Evolutionary conservation across 495 filamentous ascomycete genomes (phyloP).

Genomic region (Neurospora terricola): DNA sequence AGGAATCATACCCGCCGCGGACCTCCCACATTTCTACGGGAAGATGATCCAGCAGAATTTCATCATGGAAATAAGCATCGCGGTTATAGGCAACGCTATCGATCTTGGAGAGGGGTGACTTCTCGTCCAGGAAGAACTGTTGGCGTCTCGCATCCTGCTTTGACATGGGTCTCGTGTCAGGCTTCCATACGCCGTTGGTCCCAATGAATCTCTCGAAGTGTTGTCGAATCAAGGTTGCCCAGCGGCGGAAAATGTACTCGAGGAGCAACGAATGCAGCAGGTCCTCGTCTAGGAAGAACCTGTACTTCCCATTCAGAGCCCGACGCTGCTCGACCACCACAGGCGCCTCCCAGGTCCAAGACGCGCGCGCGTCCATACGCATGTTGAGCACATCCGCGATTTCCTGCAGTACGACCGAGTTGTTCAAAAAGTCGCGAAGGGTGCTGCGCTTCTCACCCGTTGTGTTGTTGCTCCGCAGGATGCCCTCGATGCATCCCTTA

Average conservation of each 20-base stretch:
- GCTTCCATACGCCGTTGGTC: slow-evolving; percentile 32
- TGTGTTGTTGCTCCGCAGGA: slow-evolving; percentile 48
- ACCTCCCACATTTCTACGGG: slow-evolving; percentile 30
- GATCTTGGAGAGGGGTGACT: not conserved
- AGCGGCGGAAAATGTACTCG: slow-evolving; percentile 46
- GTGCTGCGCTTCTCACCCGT: slow-evolving; percentile 48
- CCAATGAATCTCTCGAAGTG: slow-evolving; percentile 35
- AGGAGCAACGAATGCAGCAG: slow-evolving; percentile 53
- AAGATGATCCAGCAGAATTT: slow-evolving; percentile 38
- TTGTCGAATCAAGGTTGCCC: slow-evolving; percentile 7
- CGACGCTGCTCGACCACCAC: slow-evolving; percentile 31
- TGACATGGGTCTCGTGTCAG: slow-evolving; percentile 11
- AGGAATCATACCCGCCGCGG: slow-evolving; percentile 10
- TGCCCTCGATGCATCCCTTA: slow-evolving; percentile 32
- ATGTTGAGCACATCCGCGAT: slow-evolving; percentile 64
- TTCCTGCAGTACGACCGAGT: slow-evolving; percentile 46
- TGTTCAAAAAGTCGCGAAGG: slow-evolving; percentile 49
- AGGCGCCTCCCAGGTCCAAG: slow-evolving; percentile 46
- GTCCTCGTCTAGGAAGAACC: slow-evolving; percentile 61
- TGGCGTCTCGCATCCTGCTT: slow-evolving; percentile 12
- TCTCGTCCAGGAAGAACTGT: slow-evolving; percentile 10
- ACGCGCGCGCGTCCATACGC: slow-evolving; percentile 45
- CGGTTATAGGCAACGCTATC: slow-evolving; percentile 1
- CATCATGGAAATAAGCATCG: slow-evolving; percentile 9
- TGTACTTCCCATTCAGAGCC: slow-evolving; percentile 58